Conservation (phyloP, 1,284 basidiomycete species). For the Moniliella sp. region DNA sequence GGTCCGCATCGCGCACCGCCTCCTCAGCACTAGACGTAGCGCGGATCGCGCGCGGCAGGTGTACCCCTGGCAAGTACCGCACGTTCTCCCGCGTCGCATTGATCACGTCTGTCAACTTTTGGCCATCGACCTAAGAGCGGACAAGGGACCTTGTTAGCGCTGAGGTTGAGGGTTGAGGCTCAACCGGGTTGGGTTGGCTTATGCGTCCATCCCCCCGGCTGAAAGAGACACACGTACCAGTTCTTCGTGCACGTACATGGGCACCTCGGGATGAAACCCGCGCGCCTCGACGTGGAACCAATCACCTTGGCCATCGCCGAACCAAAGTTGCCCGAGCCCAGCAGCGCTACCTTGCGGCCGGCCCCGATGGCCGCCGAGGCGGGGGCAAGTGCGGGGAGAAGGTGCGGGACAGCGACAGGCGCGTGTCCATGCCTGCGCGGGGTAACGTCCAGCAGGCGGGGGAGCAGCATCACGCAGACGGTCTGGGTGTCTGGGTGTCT, state of each 20-base stretch:
- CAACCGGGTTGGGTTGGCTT: constrained; percentile 18
- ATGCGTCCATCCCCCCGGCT: background rate
- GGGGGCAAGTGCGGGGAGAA: too few species aligned
- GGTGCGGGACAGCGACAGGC: too few species aligned
- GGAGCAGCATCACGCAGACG: too few species aligned
- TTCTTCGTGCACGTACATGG: constrained; percentile 29
- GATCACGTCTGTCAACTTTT: constrained; percentile 41
- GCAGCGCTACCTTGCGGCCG: too few species aligned
- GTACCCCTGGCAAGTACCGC: constrained; percentile 40
- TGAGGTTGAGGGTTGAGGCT: constrained; percentile 3
- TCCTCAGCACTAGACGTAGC: constrained; percentile 39
- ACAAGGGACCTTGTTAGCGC: background rate
- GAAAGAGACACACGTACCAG: constrained; percentile 5
- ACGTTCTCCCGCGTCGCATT: constrained; percentile 41
- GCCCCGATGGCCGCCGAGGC: too few species aligned
- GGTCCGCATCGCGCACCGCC: constrained; percentile 40
- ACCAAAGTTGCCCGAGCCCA: too few species aligned
- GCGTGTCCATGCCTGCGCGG: too few species aligned
- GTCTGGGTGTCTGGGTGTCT: too few species aligned
- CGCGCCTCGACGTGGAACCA: too few species aligned
- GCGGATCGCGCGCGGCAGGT: constrained; percentile 40
- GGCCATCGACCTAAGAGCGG: constrained; percentile 37
- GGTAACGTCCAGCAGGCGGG: too few species aligned
- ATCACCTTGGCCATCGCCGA: too few species aligned
- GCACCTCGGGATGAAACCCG: constrained; percentile 16